These are phyloP conservation scores for Vigna trinervia DNA, from an alignment of 306 rosid species.

Conservation along the genomic window DNA sequence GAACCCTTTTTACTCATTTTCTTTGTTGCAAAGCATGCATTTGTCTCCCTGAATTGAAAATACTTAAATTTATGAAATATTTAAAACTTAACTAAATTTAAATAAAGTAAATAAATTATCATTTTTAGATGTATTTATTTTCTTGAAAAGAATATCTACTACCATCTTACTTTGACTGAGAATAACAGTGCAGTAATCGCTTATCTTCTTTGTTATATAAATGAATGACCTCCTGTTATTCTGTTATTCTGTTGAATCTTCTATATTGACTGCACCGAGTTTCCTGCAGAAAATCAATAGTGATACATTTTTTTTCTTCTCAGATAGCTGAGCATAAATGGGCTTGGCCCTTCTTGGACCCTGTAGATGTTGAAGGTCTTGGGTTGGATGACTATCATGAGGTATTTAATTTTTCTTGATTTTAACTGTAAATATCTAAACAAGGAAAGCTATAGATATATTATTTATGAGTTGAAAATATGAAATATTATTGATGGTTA, in stretches of 20 bases:
- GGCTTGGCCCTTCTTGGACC: constrained; percentile 85
- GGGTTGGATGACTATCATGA: constrained; percentile 74
- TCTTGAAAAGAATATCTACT: not conserved
- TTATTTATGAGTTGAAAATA: not conserved
- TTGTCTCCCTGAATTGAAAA: not conserved
- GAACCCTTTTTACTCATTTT: not conserved
- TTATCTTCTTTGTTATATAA: not conserved
- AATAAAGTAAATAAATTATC: not conserved
- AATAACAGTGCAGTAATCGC: constrained; percentile 3
- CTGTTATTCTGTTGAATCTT: constrained; percentile 17
- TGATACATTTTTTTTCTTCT: constrained; percentile 33
- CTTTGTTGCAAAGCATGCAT: not conserved
- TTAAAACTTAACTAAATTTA: too few species aligned
- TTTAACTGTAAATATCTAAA: not conserved
- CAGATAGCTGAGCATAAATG: constrained; percentile 74
- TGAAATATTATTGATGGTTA: too few species aligned
- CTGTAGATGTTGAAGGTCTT: constrained; percentile 91
- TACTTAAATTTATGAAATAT: too few species aligned
- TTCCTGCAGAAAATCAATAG: constrained; percentile 10
- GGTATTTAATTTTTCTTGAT: constrained; percentile 48
- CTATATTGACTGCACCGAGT: not conserved
- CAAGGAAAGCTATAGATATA: not conserved
- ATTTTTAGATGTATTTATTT: constrained; percentile 2
- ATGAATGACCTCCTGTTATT: not conserved
- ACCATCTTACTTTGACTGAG: not conserved